phyloP scores from a whole-genome alignment of 306 rosid genomes.

The Styphnolobium japonicum region DNA sequence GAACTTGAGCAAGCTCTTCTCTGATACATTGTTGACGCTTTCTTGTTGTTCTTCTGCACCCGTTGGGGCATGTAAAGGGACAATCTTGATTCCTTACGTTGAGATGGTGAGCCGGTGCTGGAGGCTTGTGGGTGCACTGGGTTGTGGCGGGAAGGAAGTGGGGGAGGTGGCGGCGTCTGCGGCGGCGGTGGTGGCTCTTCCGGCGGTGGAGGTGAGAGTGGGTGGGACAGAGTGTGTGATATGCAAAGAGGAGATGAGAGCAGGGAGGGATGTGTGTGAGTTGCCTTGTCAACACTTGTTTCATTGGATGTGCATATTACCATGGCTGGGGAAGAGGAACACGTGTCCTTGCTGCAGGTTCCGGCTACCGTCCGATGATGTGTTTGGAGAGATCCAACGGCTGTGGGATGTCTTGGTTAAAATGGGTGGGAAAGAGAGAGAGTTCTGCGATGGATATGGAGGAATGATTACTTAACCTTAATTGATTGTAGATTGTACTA shows the following conservation, averaged over 20 bases:
- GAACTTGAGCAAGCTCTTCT: slow-evolving; percentile 26
- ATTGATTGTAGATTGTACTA: neutral
- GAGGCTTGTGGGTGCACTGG: slow-evolving; percentile 49
- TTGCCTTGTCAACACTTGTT: slow-evolving; percentile 84
- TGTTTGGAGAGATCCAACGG: slow-evolving; percentile 77
- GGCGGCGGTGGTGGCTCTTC: slow-evolving; percentile 53
- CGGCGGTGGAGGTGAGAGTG: slow-evolving; percentile 47
- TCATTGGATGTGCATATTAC: slow-evolving; percentile 83
- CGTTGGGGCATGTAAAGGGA: slow-evolving; percentile 33
- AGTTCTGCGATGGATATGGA: neutral
- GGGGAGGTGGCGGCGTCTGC: slow-evolving; percentile 58
- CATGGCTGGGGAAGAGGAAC: slow-evolving; percentile 78
- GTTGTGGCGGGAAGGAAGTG: slow-evolving; percentile 16
- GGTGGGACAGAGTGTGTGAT: slow-evolving; percentile 72
- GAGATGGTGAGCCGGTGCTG: slow-evolving; percentile 60
- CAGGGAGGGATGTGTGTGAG: slow-evolving; percentile 72
- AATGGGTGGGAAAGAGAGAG: slow-evolving; percentile 3
- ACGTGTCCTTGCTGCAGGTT: slow-evolving; percentile 90
- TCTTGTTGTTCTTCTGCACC: slow-evolving; percentile 23
- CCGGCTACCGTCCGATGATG: slow-evolving; percentile 74
- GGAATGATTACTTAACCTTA: neutral
- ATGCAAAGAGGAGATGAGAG: slow-evolving; percentile 76
- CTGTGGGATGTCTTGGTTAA: slow-evolving; percentile 61
- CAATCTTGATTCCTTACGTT: slow-evolving; percentile 52
- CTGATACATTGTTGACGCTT: slow-evolving; percentile 31